Conservation (phyloP, 2,329 filamentous ascomycete genomes). For the Drechslerella dactyloides region DNA sequence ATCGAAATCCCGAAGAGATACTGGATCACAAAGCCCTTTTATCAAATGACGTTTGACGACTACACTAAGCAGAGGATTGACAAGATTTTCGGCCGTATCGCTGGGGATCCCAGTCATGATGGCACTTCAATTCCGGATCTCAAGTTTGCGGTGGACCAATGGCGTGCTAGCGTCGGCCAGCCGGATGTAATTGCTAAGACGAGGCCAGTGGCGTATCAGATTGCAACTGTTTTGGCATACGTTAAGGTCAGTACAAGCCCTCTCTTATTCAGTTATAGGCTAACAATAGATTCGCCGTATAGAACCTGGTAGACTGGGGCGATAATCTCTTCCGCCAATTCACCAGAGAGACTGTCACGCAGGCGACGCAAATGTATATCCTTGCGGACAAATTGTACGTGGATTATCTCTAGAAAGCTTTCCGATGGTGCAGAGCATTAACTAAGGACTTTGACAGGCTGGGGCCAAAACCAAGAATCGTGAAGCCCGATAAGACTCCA, state of each 20-base stretch:
- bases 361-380: constrained; percentile 16
- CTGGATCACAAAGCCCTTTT: constrained; percentile 26
- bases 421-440: background rate
- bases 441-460: constrained; percentile 3
- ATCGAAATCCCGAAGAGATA: constrained; percentile 12
- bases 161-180: constrained; percentile 2
- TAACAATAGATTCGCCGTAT: background rate
- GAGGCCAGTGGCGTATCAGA: constrained; percentile 16
- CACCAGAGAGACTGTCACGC: constrained; percentile 16
- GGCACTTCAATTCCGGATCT: constrained; percentile 4
- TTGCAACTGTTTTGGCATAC: constrained; percentile 12
- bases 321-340: constrained; percentile 23
- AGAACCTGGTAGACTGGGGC: constrained; percentile 24
- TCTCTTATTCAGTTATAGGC: background rate
- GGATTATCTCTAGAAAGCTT: background rate
- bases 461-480: constrained; percentile 9
- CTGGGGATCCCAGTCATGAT: background rate
- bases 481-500: background rate
- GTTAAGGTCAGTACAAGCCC: background rate
- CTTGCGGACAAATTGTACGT: constrained; percentile 12
- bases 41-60: constrained; percentile 1
- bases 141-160: constrained; percentile 4
- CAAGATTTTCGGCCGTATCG: constrained; percentile 1
- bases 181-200: constrained; percentile 10
- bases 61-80: constrained; percentile 10